These are phyloP conservation scores for Carex littledalei DNA, from an alignment of 176 grass and related monocot species.

Conservation along the genomic window DNA sequence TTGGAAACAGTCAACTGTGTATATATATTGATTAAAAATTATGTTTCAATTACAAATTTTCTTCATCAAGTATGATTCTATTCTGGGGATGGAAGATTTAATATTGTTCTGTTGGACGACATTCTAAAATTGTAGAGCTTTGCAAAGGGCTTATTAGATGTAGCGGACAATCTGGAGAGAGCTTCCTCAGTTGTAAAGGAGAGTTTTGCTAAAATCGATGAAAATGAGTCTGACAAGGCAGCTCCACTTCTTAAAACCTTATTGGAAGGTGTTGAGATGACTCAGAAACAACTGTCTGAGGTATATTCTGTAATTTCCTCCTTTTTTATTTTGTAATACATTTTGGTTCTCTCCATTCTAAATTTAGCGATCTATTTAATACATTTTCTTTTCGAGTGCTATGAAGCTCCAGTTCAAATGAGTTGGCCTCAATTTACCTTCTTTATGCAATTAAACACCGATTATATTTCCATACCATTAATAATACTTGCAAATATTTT, in stretches of 20 bases:
- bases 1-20: background rate
- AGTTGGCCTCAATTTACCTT: background rate
- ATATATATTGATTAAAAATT: background rate
- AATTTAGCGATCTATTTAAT: background rate
- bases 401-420: background rate
- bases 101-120: background rate
- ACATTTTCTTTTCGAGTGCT: background rate
- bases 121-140: conserved; percentile 21
- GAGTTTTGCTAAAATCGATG: conserved; percentile 30
- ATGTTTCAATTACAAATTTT: background rate
- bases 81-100: background rate
- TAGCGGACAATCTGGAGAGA: conserved; percentile 36
- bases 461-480: background rate
- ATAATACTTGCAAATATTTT: background rate
- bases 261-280: conserved; percentile 39
- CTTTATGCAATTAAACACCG: background rate
- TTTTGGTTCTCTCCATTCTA: background rate
- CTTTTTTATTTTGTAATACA: background rate
- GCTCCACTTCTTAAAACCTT: conserved; percentile 35
- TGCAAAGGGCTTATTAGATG: conserved; percentile 36
- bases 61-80: background rate
- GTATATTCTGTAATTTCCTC: background rate
- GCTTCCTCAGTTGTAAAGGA: conserved; percentile 44
- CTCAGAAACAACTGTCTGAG: conserved; percentile 37
- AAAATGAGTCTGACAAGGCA: conserved; percentile 23